phyloP scores from a whole-genome alignment of 306 rosid species.

The Gastrolobium villosum region DNA sequence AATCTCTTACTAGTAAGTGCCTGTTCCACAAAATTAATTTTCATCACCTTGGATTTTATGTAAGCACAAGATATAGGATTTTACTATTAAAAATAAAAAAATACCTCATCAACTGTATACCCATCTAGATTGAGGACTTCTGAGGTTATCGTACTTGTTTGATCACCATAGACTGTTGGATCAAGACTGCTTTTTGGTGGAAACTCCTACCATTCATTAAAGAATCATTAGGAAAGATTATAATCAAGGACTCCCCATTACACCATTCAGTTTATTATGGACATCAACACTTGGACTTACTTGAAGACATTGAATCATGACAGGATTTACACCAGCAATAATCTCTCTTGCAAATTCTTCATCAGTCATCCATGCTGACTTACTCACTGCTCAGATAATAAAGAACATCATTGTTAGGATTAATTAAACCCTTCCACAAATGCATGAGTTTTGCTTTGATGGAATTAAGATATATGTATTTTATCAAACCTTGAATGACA shows the following conservation, averaged over 20 bases:
- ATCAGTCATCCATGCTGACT: slow-evolving; percentile 84
- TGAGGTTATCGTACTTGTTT: slow-evolving; percentile 68
- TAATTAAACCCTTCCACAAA: background rate
- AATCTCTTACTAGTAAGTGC: slow-evolving; percentile 60
- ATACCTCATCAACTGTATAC: slow-evolving; percentile 67
- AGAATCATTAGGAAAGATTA: background rate
- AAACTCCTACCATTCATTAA: slow-evolving; percentile 65
- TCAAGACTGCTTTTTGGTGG: slow-evolving; percentile 85
- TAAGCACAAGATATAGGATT: background rate
- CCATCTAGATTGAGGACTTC: slow-evolving; percentile 65
- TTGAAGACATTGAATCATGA: slow-evolving; percentile 64
- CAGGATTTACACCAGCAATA: slow-evolving; percentile 89
- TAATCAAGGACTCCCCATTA: background rate
- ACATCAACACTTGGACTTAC: slow-evolving; percentile 53
- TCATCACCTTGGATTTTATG: background rate
- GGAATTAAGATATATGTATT: background rate
- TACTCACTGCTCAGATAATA: slow-evolving; percentile 57
- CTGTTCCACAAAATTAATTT: slow-evolving; percentile 51
- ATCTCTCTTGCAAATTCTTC: slow-evolving; percentile 93
- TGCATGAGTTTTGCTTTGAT: background rate
- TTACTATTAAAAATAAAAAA: background rate
- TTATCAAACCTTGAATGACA: slow-evolving; percentile 61
- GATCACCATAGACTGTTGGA: slow-evolving; percentile 66
- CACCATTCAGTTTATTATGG: no score
- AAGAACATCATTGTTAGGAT: slow-evolving; percentile 6